Base-by-base conservation (phyloP, 768 basidiomycete genomes). In the Gyrodon lividus region DNA sequence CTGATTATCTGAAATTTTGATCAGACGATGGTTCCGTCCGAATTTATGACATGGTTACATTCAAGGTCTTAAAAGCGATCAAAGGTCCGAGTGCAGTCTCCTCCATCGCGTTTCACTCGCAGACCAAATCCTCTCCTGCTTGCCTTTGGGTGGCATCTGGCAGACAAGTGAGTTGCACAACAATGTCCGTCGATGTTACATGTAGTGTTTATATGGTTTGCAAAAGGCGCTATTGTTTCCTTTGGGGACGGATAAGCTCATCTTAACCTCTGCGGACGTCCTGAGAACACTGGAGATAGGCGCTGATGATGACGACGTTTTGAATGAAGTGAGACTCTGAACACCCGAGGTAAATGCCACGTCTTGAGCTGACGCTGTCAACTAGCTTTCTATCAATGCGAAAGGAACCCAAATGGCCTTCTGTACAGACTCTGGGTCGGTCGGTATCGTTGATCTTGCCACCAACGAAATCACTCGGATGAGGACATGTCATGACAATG, bases 11-110 rank as follows among this genome's bases (percentile, higher is more conserved):
- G 30, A 60, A 47, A 35, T 26, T 39, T 16, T 41, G 9, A 12
- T 17, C 59, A 86, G 87, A 80, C 54, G 87, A 92, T 63, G 89
- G 89, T 5, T 77, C 79, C 37, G 67, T 90, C 40, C 79, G 89
- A 20, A 69, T 86, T 16, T 92, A 89, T 57, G 72, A 78, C 57
- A 68, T 82, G 5, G 79, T 82, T 3, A 75, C 81, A 2, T 72
- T 74, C 59, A 86, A 79, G 60, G 84, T 87, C 6, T 56, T 77
- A 26, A 86, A 81, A 62, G 89, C 86, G 3, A 70, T 89, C 43
- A 75, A 79, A 58, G 79, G 78, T 6, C 66, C 85, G 6, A 76
- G 64, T 4, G 86, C 88, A 55, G 70, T 92, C 20, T 83, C 87
- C 0, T 89, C 86, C 0, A 71, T 89, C 22, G 68, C 74, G 2